Evolutionary conservation across 192 early-diverging fungal species (phyloP), one percentile per base, ranked within the genome.

Genomic region (Coemansia furcata): DNA sequence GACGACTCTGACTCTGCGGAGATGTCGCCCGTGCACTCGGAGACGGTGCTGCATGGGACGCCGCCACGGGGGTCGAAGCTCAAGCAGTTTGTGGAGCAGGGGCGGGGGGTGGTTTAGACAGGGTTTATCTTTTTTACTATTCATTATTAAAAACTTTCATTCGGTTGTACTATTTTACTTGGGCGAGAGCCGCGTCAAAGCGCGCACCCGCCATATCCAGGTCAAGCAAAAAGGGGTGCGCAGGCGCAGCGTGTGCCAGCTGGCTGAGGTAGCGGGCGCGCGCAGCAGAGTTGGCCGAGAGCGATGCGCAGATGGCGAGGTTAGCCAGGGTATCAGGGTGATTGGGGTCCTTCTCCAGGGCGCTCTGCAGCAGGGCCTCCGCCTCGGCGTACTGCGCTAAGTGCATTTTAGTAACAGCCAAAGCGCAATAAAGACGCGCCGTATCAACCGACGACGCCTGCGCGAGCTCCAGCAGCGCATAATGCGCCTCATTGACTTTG

Each of bases 401-500:
- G 21, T 92, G 89, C 76, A 99, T 86, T 42, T 92, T 88, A 64
- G 86, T 87, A 7, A 94, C 90, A 2, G 97, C 97, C 75, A 91
- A 89, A 0, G 92, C 86, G 19, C 86, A 88, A 14, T 96, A 71
- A 23, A 98, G 82, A 65, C 91, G 88, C 23, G 90, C 79, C 0
- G 93, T 95, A 4, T 84, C 73, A 38, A 90, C 87, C 32, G 88
- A 84, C 1, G 93, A 89, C 0, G 77, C 84, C 63, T 92, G 91
- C 6, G 90, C 93, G 54, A 99, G 87, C 73, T 98, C 97, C 69
- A 98, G 94, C 65, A 93, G 97, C 33, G 95, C 92, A 84, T 96
- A 98, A 63, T 88, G 91, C 1, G 95, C 89, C 73, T 97, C 94
- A 67, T 89, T 91, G 63, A 92, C 26, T 87, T 32, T 92, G 11